Conservation (phyloP, 306 rosid species). For the Rubus idaeus region DNA sequence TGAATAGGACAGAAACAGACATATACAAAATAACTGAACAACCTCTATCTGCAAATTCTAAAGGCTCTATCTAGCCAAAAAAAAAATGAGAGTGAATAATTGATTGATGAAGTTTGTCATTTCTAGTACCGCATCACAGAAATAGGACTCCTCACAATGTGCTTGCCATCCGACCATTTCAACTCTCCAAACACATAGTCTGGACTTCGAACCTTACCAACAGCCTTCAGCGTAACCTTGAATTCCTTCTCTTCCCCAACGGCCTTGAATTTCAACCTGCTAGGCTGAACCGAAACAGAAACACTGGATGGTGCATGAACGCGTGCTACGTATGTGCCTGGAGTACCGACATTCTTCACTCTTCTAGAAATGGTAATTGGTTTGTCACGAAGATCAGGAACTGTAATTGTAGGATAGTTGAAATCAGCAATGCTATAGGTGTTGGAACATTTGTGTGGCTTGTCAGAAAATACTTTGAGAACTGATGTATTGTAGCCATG, state of each 20-base stretch:
- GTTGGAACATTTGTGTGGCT: constrained; percentile 33
- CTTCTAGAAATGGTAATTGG: constrained; percentile 25
- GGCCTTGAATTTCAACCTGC: constrained; percentile 21
- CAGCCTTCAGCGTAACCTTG: constrained; percentile 21
- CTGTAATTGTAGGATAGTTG: constrained; percentile 52
- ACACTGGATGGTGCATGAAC: constrained; percentile 18
- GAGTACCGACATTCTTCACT: constrained; percentile 51
- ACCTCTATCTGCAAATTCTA: background rate
- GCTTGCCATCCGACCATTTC: constrained; percentile 42
- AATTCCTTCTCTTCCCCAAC: constrained; percentile 43
- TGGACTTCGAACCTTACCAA: background rate
- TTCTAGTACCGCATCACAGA: constrained; percentile 7
- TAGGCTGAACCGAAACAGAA: constrained; percentile 35
- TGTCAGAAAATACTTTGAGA: constrained; percentile 26
- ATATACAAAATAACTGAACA: background rate
- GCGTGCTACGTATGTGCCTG: constrained; percentile 25
- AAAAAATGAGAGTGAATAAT: background rate
- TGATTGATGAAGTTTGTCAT: background rate
- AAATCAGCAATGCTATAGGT: constrained; percentile 33
- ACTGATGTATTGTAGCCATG: constrained; percentile 37
- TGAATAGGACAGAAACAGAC: background rate
- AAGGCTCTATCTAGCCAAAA: constrained; percentile 9
- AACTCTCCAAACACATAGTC: constrained; percentile 34
- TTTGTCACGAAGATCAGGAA: constrained; percentile 18
- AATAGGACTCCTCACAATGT: constrained; percentile 27